Percentiles rank a stretch among this genome's conserved stretches.
phyloP scores from a whole-genome alignment of 345 rosid genomes.

The Boechera retrofracta region DNA sequence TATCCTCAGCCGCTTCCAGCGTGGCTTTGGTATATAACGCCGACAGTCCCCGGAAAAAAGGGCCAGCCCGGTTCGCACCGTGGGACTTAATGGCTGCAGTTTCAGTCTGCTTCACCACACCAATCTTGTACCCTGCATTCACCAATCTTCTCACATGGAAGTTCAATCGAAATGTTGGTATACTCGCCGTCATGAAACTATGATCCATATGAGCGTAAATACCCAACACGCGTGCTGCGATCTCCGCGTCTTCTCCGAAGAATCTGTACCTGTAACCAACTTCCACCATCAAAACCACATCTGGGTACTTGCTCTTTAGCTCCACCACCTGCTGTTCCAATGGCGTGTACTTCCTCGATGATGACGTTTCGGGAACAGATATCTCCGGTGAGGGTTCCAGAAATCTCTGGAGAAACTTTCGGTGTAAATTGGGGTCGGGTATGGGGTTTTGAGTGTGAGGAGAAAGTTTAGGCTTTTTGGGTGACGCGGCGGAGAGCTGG shows the following conservation, averaged over 20 bases:
- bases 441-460: conserved; percentile 58
- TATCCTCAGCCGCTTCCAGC: conserved; percentile 85
- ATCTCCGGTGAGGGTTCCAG: conserved; percentile 35
- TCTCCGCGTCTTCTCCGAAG: conserved; percentile 89
- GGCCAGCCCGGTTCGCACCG: conserved; percentile 63
- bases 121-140: conserved; percentile 83
- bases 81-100: conserved; percentile 92
- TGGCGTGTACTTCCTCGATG: conserved; percentile 69
- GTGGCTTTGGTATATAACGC: conserved; percentile 91
- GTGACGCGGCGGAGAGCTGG: conserved; percentile 48
- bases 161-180: conserved; percentile 88
- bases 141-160: conserved; percentile 88
- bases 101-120: conserved; percentile 97
- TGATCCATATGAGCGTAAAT: conserved; percentile 83
- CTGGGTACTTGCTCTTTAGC: conserved; percentile 66
- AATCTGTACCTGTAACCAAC: conserved; percentile 92
- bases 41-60: conserved; percentile 81
- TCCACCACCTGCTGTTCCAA: conserved; percentile 83
- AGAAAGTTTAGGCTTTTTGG: conserved; percentile 60
- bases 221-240: conserved; percentile 77
- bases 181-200: conserved; percentile 83
- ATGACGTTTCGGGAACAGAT: conserved; percentile 21
- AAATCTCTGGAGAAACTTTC: conserved; percentile 52
- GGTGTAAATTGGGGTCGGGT: conserved; percentile 57
- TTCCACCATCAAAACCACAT: conserved; percentile 87